Evolutionary conservation across 2,329 filamentous ascomycete genomes (phyloP).

Genomic region (Diaporthe ilicicola): DNA sequence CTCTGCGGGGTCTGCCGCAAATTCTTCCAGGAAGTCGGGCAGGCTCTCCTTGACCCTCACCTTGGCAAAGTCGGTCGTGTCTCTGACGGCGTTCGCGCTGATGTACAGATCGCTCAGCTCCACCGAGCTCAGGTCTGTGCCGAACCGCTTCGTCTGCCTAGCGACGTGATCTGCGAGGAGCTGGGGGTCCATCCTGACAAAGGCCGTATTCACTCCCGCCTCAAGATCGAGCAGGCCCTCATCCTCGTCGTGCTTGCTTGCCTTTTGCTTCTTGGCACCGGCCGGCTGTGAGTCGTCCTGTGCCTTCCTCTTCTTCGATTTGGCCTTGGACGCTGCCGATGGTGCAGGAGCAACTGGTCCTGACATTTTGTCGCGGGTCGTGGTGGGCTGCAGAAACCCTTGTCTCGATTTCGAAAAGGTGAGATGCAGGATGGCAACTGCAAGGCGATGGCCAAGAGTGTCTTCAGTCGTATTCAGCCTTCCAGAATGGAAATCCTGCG

Average conservation of each 20-base stretch:
- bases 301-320: constrained; percentile 64
- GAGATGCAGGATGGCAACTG: not conserved
- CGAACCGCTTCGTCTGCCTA: constrained; percentile 80
- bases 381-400: not conserved
- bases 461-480: no score
- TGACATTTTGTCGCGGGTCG: constrained; percentile 5
- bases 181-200: constrained; percentile 83
- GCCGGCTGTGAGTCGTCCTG: constrained; percentile 48
- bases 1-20: constrained; percentile 49
- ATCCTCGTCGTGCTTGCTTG: constrained; percentile 56
- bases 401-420: not conserved
- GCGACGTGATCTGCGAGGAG: constrained; percentile 87
- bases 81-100: constrained; percentile 77
- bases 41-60: constrained; percentile 76
- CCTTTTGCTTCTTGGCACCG: constrained; percentile 53
- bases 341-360: constrained; percentile 17
- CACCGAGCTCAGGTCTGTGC: constrained; percentile 80
- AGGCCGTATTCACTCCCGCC: constrained; percentile 79
- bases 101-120: constrained; percentile 86
- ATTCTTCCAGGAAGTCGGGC: constrained; percentile 78
- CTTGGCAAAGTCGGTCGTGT: constrained; percentile 79
- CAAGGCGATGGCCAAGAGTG: not conserved
- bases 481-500: not conserved
- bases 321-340: constrained; percentile 37
- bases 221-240: constrained; percentile 71